A percentile compares a stretch with the other conserved stretches of the same genome.
Conservation (phyloP, 2,329 filamentous ascomycete species). For the Orbilia blumenaviensis region DNA sequence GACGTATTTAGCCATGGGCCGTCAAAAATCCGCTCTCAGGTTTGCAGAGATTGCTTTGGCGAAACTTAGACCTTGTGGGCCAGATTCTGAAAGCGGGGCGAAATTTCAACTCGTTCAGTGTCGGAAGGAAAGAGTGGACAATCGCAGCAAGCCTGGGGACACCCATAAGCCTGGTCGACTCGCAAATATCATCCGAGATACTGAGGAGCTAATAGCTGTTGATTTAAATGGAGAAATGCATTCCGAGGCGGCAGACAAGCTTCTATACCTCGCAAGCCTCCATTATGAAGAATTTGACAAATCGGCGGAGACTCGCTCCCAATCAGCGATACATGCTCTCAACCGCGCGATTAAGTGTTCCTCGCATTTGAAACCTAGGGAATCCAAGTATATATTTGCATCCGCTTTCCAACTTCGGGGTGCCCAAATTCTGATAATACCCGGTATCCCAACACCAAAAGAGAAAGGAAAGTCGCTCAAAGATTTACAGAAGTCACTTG, state of each 20-base stretch:
- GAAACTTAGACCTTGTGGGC: neutral
- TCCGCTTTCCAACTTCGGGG: neutral
- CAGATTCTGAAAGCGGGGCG: neutral
- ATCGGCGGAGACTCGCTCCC: neutral
- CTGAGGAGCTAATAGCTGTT: neutral
- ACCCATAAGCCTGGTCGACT: too few species aligned
- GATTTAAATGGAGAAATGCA: neutral
- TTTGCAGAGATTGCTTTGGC: slow-evolving; percentile 2
- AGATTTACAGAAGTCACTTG: neutral
- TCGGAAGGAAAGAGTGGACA: neutral
- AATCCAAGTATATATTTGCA: neutral
- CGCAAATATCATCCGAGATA: neutral
- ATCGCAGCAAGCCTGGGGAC: neutral
- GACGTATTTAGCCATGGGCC: neutral
- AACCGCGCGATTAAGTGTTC: neutral
- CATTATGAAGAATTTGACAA: neutral
- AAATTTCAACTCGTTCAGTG: neutral
- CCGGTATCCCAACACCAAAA: neutral
- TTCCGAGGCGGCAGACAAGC: neutral
- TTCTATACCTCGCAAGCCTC: neutral
- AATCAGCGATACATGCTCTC: neutral
- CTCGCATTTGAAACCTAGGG: neutral
- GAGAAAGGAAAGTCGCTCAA: neutral
- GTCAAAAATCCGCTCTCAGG: neutral
- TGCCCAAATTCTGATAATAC: neutral